A percentile compares a stretch with the other conserved stretches of the same genome.
These are phyloP conservation scores for Mucor saturninus DNA, from an alignment of 371 early-diverging fungal species.

Conservation along the genomic window DNA sequence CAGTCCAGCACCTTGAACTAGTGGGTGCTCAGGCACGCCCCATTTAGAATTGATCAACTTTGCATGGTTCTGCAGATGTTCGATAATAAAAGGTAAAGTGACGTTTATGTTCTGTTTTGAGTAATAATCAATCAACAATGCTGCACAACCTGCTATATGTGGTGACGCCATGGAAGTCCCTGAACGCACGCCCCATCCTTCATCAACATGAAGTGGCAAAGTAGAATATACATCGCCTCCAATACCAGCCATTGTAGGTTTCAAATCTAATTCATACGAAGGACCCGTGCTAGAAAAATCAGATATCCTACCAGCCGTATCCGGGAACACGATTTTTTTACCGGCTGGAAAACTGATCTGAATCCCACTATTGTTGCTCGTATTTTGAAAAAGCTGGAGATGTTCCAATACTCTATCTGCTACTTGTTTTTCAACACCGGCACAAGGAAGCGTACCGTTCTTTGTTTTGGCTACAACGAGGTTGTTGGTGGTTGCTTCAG, in stretches of 20 bases:
- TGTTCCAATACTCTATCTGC: slow-evolving; percentile 14
- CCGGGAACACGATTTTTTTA: slow-evolving; percentile 7
- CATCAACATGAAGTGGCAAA: slow-evolving; percentile 36
- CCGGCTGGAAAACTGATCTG: slow-evolving; percentile 24
- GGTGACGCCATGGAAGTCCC: slow-evolving; percentile 79
- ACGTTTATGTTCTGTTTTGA: slow-evolving; percentile 20
- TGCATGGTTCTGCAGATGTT: slow-evolving; percentile 62
- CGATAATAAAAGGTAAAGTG: slow-evolving; percentile 28
- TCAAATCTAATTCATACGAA: slow-evolving; percentile 47
- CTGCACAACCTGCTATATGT: slow-evolving; percentile 71
- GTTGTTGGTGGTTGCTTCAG: slow-evolving; percentile 4
- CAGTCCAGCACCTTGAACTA: slow-evolving; percentile 79
- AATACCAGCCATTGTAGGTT: slow-evolving; percentile 67
- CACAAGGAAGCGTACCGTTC: slow-evolving; percentile 41
- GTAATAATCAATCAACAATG: slow-evolving; percentile 59
- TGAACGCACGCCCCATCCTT: slow-evolving; percentile 64
- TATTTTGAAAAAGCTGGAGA: slow-evolving; percentile 18
- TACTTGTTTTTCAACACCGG: slow-evolving; percentile 34
- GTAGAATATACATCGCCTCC: slow-evolving; percentile 79
- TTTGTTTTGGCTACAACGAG: slow-evolving; percentile 16
- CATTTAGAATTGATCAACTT: slow-evolving; percentile 24
- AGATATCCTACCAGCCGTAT: slow-evolving; percentile 50
- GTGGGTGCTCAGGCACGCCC: slow-evolving; percentile 44
- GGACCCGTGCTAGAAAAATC: slow-evolving; percentile 58
- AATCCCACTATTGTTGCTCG: not conserved